Evolutionary conservation across 2,329 filamentous ascomycete species (phyloP).

Genomic region (Aspergillus sergii): DNA sequence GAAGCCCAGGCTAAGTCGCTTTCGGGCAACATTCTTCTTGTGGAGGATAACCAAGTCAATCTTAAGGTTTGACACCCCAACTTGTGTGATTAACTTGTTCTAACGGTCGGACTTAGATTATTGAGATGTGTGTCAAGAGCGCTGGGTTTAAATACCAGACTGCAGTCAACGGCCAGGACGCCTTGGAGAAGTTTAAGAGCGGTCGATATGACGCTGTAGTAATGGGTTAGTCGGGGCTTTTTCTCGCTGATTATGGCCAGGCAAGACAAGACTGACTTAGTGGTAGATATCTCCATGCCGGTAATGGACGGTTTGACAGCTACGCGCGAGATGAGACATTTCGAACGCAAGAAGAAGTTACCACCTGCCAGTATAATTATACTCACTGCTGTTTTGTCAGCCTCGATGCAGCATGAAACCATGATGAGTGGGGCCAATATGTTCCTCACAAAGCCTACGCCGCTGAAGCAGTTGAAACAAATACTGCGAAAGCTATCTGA

Average conservation of each 20-base stretch:
- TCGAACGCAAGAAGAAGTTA: slow-evolving; percentile 18
- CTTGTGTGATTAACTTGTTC: not conserved
- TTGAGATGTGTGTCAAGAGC: slow-evolving; percentile 20
- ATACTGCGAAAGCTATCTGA: not conserved
- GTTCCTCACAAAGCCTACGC: slow-evolving; percentile 35
- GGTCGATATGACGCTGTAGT: slow-evolving; percentile 15
- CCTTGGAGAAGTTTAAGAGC: slow-evolving; percentile 20
- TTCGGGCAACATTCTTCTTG: slow-evolving; percentile 26
- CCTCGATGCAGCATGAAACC: slow-evolving; percentile 31
- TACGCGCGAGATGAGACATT: slow-evolving; percentile 30
- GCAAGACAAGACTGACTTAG: not conserved
- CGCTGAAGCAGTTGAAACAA: slow-evolving; percentile 20
- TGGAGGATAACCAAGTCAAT: slow-evolving; percentile 45
- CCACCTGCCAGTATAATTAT: slow-evolving; percentile 25
- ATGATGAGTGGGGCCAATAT: slow-evolving; percentile 28
- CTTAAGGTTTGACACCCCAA: slow-evolving; percentile 27
- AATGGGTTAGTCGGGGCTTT: slow-evolving; percentile 20
- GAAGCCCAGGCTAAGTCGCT: not conserved
- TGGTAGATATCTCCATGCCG: slow-evolving; percentile 37
- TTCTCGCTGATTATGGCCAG: no score
- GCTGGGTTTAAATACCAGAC: slow-evolving; percentile 16
- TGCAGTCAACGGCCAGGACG: slow-evolving; percentile 21
- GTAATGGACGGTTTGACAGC: slow-evolving; percentile 36
- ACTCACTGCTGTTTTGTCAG: slow-evolving; percentile 29
- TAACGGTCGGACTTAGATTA: slow-evolving; percentile 11